Percentiles rank a stretch among this genome's conserved stretches.
Conservation (phyloP, 306 rosid genomes). For the Benincasa hispida region DNA sequence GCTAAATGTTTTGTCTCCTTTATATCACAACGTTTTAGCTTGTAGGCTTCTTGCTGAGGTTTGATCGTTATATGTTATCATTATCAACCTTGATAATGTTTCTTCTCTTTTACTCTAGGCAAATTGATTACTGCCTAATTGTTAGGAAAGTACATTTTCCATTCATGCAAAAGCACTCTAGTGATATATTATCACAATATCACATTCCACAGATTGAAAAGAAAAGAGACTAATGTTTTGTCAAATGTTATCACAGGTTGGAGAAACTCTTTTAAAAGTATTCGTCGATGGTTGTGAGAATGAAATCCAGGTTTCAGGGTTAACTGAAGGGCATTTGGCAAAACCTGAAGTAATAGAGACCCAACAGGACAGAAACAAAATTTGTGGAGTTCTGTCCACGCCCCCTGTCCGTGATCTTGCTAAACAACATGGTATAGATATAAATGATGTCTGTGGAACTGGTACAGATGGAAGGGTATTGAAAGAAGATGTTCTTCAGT, state of each 20-base stretch:
- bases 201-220: neutral
- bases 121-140: neutral
- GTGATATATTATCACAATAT: neutral
- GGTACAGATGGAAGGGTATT: slow-evolving; percentile 73
- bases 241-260: slow-evolving; percentile 51
- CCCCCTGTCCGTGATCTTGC: slow-evolving; percentile 77
- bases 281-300: slow-evolving; percentile 28
- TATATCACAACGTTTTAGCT: neutral
- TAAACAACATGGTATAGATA: slow-evolving; percentile 54
- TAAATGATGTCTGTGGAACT: slow-evolving; percentile 60
- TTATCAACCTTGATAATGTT: neutral
- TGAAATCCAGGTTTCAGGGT: slow-evolving; percentile 27
- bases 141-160: neutral
- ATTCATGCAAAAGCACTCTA: neutral
- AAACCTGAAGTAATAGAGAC: slow-evolving; percentile 25
- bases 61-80: neutral
- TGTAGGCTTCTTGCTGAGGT: neutral
- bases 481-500: slow-evolving; percentile 62
- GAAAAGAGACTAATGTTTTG: neutral
- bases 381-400: slow-evolving; percentile 49
- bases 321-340: slow-evolving; percentile 16
- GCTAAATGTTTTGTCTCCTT: neutral
- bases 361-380: slow-evolving; percentile 16
- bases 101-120: neutral
- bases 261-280: slow-evolving; percentile 70